These are phyloP conservation scores for Ogataea glucozyma DNA, from an alignment of 805 yeast species.

Conservation along the genomic window DNA sequence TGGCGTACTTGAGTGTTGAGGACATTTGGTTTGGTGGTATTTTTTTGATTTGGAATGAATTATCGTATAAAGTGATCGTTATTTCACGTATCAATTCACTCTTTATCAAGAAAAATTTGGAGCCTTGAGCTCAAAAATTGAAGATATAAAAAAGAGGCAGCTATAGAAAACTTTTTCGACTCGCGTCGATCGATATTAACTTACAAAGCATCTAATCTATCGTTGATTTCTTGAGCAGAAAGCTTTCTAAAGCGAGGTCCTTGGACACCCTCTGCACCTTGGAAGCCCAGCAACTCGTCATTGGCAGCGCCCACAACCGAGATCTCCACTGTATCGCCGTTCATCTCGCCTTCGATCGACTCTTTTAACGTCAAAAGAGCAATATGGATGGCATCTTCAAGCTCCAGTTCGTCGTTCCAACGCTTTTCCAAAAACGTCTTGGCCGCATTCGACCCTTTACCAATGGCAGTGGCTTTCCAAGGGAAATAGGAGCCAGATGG, in stretches of 20 bases:
- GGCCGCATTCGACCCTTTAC: conserved; percentile 94
- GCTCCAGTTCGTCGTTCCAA: conserved; percentile 95
- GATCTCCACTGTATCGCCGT: conserved; percentile 93
- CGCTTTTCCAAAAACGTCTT: conserved; percentile 96
- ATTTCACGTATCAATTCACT: too few relatives aligned
- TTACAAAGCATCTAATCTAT: conserved; percentile 88
- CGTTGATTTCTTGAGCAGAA: conserved; percentile 89
- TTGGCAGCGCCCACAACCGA: conserved; percentile 83
- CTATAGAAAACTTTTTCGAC: too few relatives aligned
- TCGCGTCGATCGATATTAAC: conserved; percentile 3
- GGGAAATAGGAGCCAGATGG: conserved; percentile 98
- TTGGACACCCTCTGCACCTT: conserved; percentile 69
- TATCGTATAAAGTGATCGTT: too few relatives aligned
- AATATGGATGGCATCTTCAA: conserved; percentile 97
- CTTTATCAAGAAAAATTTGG: neutral
- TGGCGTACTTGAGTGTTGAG: conserved; percentile 41
- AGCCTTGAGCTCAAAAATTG: too few relatives aligned
- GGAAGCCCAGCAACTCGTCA: conserved; percentile 77
- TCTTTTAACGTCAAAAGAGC: conserved; percentile 93
- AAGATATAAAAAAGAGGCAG: too few relatives aligned
- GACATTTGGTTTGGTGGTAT: conserved; percentile 15
- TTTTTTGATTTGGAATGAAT: too few relatives aligned
- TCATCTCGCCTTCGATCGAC: conserved; percentile 96
- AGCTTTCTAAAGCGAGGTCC: conserved; percentile 92
- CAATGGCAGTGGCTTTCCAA: conserved; percentile 99